Base-by-base conservation (phyloP, 192 early-diverging fungal genomes). In the Glomus cerebriforme region DNA sequence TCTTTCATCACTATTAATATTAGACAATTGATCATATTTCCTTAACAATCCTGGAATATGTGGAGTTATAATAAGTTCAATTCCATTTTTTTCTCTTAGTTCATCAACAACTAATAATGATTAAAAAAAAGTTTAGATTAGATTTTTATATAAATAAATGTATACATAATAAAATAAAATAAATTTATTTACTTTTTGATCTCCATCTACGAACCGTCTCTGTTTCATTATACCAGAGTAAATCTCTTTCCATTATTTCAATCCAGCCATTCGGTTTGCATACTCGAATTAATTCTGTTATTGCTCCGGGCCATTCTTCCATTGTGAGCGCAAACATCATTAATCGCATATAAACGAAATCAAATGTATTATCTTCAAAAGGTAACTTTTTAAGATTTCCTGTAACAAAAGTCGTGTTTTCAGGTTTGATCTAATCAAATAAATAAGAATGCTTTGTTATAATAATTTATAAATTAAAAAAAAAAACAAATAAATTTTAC, bases 231-330 rank as follows among this genome's bases (percentile, higher is more conserved):
- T 31, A 27, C 37, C 43, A 59, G 58, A 73, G 13, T 24, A 58
- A 29, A 34, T 73, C 71, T 19, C 65, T 67, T 54, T 86, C 85
- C 10, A 81, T 68, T 15, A 86, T 59, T 65, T 86, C 85, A 4
- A 86, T 78, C 69, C 77, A 86, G 10, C 85, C 85, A 27, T 83
- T 81, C 15, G 85, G 85, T 77, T 82, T 82, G 3, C 80, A 26
- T 15, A 84, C 67, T 31, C 84, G 47, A 26, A 27, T n/a, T 6
- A 83, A 47, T 34, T 83, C 65, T 2, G 37, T 37, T 34, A 67
- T 67, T 34, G 34, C 65, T 34, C 6, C 13, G 22, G 65, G 65
- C 79, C 79, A 79, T 60, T 79, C 59, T 32, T 62, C 19, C 1
- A 49, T 49, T 3, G 66, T 69, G 13, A 79, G 49, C 0, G 81